Percentiles rank a stretch among this genome's conserved stretches.
These are phyloP conservation scores for Platismatia glauca DNA, from an alignment of 495 filamentous ascomycete species.

Conservation along the genomic window DNA sequence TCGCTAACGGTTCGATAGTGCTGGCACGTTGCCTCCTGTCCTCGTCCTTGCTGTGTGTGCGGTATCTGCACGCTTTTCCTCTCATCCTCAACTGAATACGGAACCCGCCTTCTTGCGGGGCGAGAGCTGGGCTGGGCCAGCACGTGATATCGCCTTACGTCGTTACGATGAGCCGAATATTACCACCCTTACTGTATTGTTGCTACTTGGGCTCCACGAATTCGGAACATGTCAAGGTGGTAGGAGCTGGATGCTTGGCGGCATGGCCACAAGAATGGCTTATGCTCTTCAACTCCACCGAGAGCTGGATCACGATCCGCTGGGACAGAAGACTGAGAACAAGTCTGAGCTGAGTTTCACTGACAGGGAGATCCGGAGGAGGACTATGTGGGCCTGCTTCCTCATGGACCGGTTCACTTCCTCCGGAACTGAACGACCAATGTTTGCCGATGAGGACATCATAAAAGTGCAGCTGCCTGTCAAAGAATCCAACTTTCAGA, in stretches of 20 bases:
- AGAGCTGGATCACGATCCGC: slow-evolving; percentile 82
- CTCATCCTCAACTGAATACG: slow-evolving; percentile 73
- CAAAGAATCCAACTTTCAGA: slow-evolving; percentile 79
- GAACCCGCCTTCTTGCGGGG: slow-evolving; percentile 85
- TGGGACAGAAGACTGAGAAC: slow-evolving; percentile 50
- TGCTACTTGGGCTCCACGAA: slow-evolving; percentile 85
- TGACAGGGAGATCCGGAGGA: slow-evolving; percentile 81
- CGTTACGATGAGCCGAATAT: slow-evolving; percentile 94
- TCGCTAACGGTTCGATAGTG: slow-evolving; percentile 28
- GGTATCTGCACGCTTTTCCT: slow-evolving; percentile 89
- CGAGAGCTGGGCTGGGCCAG: slow-evolving; percentile 78
- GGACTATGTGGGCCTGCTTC: slow-evolving; percentile 97
- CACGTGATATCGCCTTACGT: slow-evolving; percentile 72
- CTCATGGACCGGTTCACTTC: slow-evolving; percentile 97
- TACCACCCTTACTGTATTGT: slow-evolving; percentile 79
- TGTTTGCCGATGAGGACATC: slow-evolving; percentile 82
- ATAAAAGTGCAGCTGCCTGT: slow-evolving; percentile 86
- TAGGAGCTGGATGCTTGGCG: slow-evolving; percentile 88
- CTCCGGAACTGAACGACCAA: slow-evolving; percentile 86
- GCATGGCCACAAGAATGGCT: slow-evolving; percentile 92
- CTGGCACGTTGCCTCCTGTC: slow-evolving; percentile 68
- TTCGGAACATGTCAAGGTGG: slow-evolving; percentile 97
- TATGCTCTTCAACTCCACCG: slow-evolving; percentile 90
- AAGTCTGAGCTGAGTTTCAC: slow-evolving; percentile 71
- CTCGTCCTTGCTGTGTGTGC: slow-evolving; percentile 87